Conservation (phyloP, 2,329 filamentous ascomycete genomes). For the Verticillium tricorpus region DNA sequence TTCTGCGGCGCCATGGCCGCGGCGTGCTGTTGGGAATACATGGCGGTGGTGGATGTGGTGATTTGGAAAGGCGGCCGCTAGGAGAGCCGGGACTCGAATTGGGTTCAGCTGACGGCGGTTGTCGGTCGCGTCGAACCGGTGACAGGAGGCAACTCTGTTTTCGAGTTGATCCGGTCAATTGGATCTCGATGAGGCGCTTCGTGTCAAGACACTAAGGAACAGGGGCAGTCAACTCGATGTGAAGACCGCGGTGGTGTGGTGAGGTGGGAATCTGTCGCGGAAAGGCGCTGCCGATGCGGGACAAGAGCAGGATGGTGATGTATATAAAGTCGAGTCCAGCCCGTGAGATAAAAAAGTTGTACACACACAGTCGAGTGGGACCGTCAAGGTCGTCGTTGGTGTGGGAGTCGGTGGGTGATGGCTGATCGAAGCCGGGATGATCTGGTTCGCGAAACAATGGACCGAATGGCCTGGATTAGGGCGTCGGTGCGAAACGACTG, state of each 20-base stretch:
- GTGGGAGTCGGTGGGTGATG: constrained; percentile 26
- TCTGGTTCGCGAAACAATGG: constrained; percentile 26
- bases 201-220: background rate
- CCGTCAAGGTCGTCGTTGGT: constrained; percentile 39
- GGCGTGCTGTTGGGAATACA: constrained; percentile 79
- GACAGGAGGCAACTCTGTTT: constrained; percentile 5
- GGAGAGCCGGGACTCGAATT: background rate
- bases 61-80: background rate
- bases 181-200: background rate
- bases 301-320: constrained; percentile 4
- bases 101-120: constrained; percentile 8
- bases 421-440: constrained; percentile 22
- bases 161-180: constrained; percentile 3
- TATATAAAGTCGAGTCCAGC: constrained; percentile 40
- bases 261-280: background rate
- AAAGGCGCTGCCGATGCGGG: constrained; percentile 15
- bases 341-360: constrained; percentile 21
- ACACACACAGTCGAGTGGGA: constrained; percentile 16
- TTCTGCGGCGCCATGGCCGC: constrained; percentile 90
- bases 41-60: constrained; percentile 30
- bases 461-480: constrained; percentile 31
- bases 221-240: background rate
- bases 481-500: constrained; percentile 35
- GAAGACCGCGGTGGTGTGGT: background rate
- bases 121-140: constrained; percentile 14